A percentile compares a stretch with the other conserved stretches of the same genome.
phyloP scores from a whole-genome alignment of 345 rosid genomes.

The Excoecaria agallocha region DNA sequence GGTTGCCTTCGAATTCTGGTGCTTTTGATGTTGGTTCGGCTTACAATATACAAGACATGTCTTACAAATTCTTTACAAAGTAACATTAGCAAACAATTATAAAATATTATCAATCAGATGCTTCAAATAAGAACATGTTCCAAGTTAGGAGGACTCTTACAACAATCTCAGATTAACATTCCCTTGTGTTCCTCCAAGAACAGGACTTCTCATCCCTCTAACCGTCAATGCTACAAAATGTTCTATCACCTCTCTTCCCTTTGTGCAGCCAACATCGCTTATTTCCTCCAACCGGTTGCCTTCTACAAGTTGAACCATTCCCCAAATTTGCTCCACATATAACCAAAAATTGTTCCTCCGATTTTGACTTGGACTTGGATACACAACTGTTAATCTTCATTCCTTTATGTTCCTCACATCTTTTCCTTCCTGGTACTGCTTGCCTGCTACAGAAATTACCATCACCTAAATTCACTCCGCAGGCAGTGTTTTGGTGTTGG shows the following conservation, averaged over 20 bases:
- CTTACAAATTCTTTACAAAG: too few species aligned
- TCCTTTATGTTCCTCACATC: constrained; percentile 70
- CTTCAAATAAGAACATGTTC: too few species aligned
- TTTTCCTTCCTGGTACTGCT: constrained; percentile 51
- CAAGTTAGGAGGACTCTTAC: too few species aligned
- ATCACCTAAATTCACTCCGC: constrained; percentile 53
- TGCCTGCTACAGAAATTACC: constrained; percentile 43
- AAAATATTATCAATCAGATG: too few species aligned
- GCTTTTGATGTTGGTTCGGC: too few species aligned
- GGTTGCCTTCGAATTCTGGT: too few species aligned
- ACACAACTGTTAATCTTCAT: constrained; percentile 43
- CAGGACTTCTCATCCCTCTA: constrained; percentile 26
- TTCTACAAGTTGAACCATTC: constrained; percentile 47
- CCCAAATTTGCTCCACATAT: constrained; percentile 50
- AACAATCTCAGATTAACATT: constrained; percentile 3
- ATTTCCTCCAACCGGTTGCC: constrained; percentile 37
- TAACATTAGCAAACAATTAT: too few species aligned
- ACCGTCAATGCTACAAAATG: not conserved
- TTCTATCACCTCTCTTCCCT: constrained; percentile 20
- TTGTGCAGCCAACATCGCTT: constrained; percentile 67
- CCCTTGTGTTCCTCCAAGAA: constrained; percentile 24
- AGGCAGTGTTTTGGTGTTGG: constrained; percentile 19
- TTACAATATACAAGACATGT: too few species aligned
- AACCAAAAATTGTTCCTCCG: constrained; percentile 5
- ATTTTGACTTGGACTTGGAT: constrained; percentile 1